Base-by-base conservation (phyloP, 768 basidiomycete genomes). In the Boletus pseudo-olivaceus region DNA sequence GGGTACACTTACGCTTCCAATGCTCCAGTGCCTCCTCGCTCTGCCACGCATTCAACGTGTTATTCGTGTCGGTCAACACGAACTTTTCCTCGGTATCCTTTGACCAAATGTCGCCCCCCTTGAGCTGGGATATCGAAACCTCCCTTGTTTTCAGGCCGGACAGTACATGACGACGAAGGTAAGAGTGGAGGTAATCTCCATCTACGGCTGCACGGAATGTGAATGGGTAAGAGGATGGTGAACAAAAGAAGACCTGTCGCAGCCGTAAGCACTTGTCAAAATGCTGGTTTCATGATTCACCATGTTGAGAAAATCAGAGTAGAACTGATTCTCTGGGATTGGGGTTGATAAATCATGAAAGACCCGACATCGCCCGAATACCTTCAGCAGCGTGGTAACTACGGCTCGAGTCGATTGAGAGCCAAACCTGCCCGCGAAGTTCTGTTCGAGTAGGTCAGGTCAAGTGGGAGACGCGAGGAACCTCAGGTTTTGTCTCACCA, bases 241-340 rank as follows among this genome's bases (percentile, higher is more conserved):
- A 87, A 69, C 94, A 96, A 73, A 96, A 87, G 62, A 93, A 81
- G 15, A 93, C 87, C 93, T 94, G 54, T 23, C 15, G 7, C 40
- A 37, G 7, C 8, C 1, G 17, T 66, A 12, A 66, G 58, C 43
- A 47, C n/a, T 17, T 34, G 37, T 49, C 17, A 5, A 38, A n/a
- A 33, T 29, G 14, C 4, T 20, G 35, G 20, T 19, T 45, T 34
- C 35, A 53, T 12, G 9, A 73, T 79, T 47, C 55, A 93, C 92
- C 76, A 93, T 80, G 67, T 95, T 95, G 49, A 85, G 72, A 65
- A 88, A 83, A 27, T 82, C 79, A 1, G 74, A 67, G 35, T 72
- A 66, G 42, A 78, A 70, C 58, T 80, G 70, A 44, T 84, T 79
- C 19, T 79, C 75, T 0, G 74, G 62, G 7, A 82, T 63, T 4